A percentile compares a stretch with the other conserved stretches of the same genome.
Evolutionary conservation across 495 filamentous ascomycete species (phyloP).

Genomic region (Rusavskia elegans): DNA sequence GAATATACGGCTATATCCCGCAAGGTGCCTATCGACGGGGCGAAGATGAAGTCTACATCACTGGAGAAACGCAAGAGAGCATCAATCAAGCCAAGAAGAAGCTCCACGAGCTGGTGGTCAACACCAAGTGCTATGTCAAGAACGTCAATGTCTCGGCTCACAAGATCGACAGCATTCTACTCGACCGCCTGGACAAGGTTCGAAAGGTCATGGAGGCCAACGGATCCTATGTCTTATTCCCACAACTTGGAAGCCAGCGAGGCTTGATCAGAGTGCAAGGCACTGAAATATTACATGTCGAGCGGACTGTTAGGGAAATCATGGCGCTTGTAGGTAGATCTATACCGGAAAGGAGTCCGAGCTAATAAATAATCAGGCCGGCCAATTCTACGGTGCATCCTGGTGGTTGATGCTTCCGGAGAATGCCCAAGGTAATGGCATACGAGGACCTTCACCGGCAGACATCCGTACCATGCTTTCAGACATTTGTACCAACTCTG

Average conservation of each 20-base stretch:
- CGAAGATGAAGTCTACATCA: slow-evolving; percentile 84
- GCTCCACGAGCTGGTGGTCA: slow-evolving; percentile 64
- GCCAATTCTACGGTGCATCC: slow-evolving; percentile 92
- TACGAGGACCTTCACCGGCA: slow-evolving; percentile 51
- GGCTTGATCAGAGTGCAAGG: slow-evolving; percentile 77
- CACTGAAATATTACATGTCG: slow-evolving; percentile 78
- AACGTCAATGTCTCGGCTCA: slow-evolving; percentile 68
- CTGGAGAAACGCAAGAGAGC: slow-evolving; percentile 62
- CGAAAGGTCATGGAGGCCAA: slow-evolving; percentile 96
- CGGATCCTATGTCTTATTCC: slow-evolving; percentile 83
- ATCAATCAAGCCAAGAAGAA: slow-evolving; percentile 79
- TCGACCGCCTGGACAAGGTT: slow-evolving; percentile 85
- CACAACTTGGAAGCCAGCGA: slow-evolving; percentile 64
- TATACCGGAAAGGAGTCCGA: neutral
- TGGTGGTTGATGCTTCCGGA: slow-evolving; percentile 86
- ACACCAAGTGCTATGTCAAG: slow-evolving; percentile 76
- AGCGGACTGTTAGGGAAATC: slow-evolving; percentile 83
- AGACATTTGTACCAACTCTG: slow-evolving; percentile 91
- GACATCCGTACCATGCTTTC: slow-evolving; percentile 83
- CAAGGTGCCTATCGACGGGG: slow-evolving; percentile 61
- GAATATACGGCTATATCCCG: slow-evolving; percentile 75
- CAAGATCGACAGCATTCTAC: slow-evolving; percentile 87
- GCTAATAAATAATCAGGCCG: slow-evolving; percentile 40
- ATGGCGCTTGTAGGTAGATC: slow-evolving; percentile 63
- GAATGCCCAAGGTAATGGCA: slow-evolving; percentile 32